phyloP scores from a whole-genome alignment of 73 alveolate species.

The Blepharisma japonicum region DNA sequence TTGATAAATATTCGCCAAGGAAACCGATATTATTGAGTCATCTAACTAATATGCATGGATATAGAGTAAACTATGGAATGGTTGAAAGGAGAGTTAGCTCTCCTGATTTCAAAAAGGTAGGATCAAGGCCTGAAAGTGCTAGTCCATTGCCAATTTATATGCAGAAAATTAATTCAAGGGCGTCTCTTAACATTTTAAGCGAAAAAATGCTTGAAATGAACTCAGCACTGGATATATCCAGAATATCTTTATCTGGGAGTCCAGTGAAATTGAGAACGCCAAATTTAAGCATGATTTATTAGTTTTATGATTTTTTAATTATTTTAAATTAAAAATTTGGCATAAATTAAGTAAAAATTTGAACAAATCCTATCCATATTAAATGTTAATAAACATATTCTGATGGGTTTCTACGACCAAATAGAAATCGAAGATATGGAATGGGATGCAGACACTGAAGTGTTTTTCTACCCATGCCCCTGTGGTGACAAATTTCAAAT shows the following conservation, averaged over 20 bases:
- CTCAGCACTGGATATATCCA: too few relatives aligned
- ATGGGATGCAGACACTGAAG: slow-evolving; percentile 58
- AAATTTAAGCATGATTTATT: too few relatives aligned
- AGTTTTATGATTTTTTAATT: too few relatives aligned
- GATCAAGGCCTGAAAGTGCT: not conserved
- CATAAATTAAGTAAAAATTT: too few relatives aligned
- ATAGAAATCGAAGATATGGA: slow-evolving; percentile 84
- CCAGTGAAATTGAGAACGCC: too few relatives aligned
- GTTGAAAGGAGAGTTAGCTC: not conserved
- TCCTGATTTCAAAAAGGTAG: not conserved
- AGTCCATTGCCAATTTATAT: not conserved
- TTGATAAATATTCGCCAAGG: not conserved
- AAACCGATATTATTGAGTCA: not conserved
- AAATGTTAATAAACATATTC: not conserved
- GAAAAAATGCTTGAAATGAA: not conserved
- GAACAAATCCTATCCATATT: too few relatives aligned
- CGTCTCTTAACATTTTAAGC: not conserved
- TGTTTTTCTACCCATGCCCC: slow-evolving; percentile 86
- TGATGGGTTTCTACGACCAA: slow-evolving; percentile 71
- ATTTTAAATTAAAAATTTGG: too few relatives aligned
- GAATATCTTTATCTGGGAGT: too few relatives aligned
- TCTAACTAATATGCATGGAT: not conserved
- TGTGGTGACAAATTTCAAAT: slow-evolving; percentile 88
- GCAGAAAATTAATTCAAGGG: not conserved
- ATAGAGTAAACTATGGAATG: not conserved